Evolutionary conservation across 805 yeast species (phyloP), one percentile per base, ranked within the genome.

Genomic region (Wickerhamiella sergipiensis): DNA sequence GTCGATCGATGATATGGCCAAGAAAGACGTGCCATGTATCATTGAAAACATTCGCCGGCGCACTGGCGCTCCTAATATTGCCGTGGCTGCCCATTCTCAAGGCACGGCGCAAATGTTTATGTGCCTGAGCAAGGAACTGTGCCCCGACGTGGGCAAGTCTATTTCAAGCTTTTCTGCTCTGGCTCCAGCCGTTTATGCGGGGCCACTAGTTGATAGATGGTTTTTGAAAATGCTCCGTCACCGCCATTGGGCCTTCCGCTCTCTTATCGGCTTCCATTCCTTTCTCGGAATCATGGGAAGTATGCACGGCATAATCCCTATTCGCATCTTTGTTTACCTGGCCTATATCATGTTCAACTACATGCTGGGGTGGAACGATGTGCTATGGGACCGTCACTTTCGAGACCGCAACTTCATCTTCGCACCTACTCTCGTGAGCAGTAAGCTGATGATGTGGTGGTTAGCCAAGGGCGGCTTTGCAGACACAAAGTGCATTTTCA

Each of bases 371-470:
- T 92, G 97, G 97, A 78, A 76, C 61, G 95, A 87, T 59, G 64
- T 64, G 13, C 70, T 83, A 26, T 92, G 97, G 83, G 84, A 88
- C 61, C 70, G 67, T 23, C 67, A 73, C 24, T 67, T 86, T 22
- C 72, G 90, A 59, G 76, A 78, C 54, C 72, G 89, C 33, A 87
- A 85, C 66, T 88, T 90, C 55, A 66, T 89, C 6, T 89, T 87
- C 63, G 83, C 95, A 2, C 95, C 95, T 0, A 85, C 84, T 5
- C 84, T 78, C 63, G 83, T 89, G 15, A 81, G 94, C 23, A 74
- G 87, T 1, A 78, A 80, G 56, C 70, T 85, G 52, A 88, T 90
- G 95, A 74, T 78, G 45, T 92, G 97, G 97, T 90, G 97, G 97
- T 69, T 88, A 19, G 79, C 80, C 43, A 61, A 63, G 8, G 67